Base-by-base conservation (phyloP, 768 basidiomycete species). In the Podaxis sp. region DNA sequence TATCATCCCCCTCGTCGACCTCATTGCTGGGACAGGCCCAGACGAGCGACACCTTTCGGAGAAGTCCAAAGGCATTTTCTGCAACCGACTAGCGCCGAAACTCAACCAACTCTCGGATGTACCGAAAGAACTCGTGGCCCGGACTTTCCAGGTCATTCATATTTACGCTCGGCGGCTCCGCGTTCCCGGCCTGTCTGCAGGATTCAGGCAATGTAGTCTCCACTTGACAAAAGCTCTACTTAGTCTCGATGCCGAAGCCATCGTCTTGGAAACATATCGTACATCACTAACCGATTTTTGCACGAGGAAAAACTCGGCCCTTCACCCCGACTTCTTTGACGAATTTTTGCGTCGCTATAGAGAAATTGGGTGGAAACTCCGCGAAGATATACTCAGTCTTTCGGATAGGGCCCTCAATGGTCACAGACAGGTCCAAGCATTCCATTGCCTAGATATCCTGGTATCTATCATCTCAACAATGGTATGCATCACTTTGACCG, bases 21-120 rank as follows among this genome's bases (percentile, higher is more conserved):
- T 98, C 50, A 80, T 89, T 52, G 79, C 84, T 48, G 79, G 80
- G 56, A 82, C 85, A 35, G 78, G 86, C 50, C 71, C 82, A 27
- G 91, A 95, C 72, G 95, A 98, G 72, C 84, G 81, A 48, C 95
- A 97, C 66, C 78, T 98, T n/a, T 82, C 89, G 10, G 89, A 92
- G 71, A 98, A 98, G 74, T 88, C 93, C 1, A 82, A 82, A 61
- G 88, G 90, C 25, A 83, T 98, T 62, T 78, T 98, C 46, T 84
- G 84, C 42, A 81, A 81, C 25, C 84, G 92, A 40, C 78, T 95
- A 60, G 83, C 79, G 59, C 57, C 37, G 35, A 93, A 93, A 69
- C 75, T 84, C 47, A 93, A 89, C 68, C 91, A 90, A 10, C 59
- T 82, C 9, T 87, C 89, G 2, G 74, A 76, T 28, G 72, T 80